phyloP scores from a whole-genome alignment of 2,329 filamentous ascomycete genomes.

The Talaromyces sp. region DNA sequence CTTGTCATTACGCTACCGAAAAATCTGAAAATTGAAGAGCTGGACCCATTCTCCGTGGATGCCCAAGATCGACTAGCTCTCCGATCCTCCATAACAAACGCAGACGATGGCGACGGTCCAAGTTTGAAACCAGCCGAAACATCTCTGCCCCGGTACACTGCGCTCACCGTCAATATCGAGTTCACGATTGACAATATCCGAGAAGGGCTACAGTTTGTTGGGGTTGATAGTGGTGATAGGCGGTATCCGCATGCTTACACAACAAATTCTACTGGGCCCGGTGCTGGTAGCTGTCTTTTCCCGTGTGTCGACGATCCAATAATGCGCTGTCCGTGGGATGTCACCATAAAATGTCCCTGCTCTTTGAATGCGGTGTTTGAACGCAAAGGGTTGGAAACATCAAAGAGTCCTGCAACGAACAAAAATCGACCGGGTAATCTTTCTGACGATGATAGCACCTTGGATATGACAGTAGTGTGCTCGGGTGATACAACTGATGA shows the following conservation, averaged over 20 bases:
- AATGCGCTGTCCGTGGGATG: slow-evolving; percentile 78
- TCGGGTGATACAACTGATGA: slow-evolving; percentile 88
- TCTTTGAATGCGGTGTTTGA: slow-evolving; percentile 74
- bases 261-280: slow-evolving; percentile 71
- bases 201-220: slow-evolving; percentile 89
- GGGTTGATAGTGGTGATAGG: slow-evolving; percentile 71
- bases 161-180: slow-evolving; percentile 66
- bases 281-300: slow-evolving; percentile 80
- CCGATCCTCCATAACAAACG: slow-evolving; percentile 37
- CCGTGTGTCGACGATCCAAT: slow-evolving; percentile 86
- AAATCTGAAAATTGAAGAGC: slow-evolving; percentile 58
- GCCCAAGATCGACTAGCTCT: slow-evolving; percentile 45
- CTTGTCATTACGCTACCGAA: slow-evolving; percentile 58
- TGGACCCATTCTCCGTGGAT: slow-evolving; percentile 52
- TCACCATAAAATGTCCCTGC: slow-evolving; percentile 79
- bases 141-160: slow-evolving; percentile 50
- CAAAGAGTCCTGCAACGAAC: slow-evolving; percentile 19
- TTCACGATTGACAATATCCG: slow-evolving; percentile 72
- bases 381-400: slow-evolving; percentile 28
- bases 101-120: slow-evolving; percentile 38
- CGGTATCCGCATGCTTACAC: slow-evolving; percentile 92
- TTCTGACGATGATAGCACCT: slow-evolving; percentile 73
- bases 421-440: slow-evolving; percentile 37
- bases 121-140: slow-evolving; percentile 37
- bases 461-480: slow-evolving; percentile 87